Conservation (phyloP, 2,329 filamentous ascomycete genomes). For the Trematosphaeria pertusa region DNA sequence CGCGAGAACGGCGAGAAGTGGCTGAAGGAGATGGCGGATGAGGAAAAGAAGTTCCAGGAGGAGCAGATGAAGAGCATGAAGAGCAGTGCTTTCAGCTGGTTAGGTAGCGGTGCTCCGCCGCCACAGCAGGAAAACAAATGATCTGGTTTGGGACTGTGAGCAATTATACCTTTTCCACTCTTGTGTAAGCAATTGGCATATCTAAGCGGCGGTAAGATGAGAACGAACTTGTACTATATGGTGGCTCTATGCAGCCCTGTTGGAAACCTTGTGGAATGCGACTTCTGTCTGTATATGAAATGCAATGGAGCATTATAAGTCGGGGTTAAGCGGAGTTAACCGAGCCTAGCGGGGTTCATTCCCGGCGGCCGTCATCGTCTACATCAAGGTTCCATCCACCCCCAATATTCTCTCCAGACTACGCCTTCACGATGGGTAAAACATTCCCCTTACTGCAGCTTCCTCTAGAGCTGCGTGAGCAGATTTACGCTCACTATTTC, state of each 20-base stretch:
- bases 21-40: slow-evolving; percentile 89
- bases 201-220: slow-evolving; percentile 9
- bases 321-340: no score
- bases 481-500: slow-evolving; percentile 42
- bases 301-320: no score
- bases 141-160: neutral
- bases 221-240: slow-evolving; percentile 8
- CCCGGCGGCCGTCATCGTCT: no score
- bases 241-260: no score
- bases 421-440: no score
- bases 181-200: slow-evolving; percentile 7
- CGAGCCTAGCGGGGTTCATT: no score
- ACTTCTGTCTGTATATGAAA: no score
- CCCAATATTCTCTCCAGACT: no score
- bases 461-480: slow-evolving; percentile 40
- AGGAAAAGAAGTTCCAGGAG: slow-evolving; percentile 87
- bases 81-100: slow-evolving; percentile 46
- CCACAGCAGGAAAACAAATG: slow-evolving; percentile 9
- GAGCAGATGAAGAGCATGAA: slow-evolving; percentile 95
- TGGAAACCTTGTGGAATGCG: no score
- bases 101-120: slow-evolving; percentile 15
- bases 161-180: slow-evolving; percentile 23
- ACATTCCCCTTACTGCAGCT: slow-evolving; percentile 40
- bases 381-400: no score
- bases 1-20: slow-evolving; percentile 92